These are phyloP conservation scores for Fusarium nisikadoi DNA, from an alignment of 2,329 filamentous ascomycete species.

Conservation along the genomic window DNA sequence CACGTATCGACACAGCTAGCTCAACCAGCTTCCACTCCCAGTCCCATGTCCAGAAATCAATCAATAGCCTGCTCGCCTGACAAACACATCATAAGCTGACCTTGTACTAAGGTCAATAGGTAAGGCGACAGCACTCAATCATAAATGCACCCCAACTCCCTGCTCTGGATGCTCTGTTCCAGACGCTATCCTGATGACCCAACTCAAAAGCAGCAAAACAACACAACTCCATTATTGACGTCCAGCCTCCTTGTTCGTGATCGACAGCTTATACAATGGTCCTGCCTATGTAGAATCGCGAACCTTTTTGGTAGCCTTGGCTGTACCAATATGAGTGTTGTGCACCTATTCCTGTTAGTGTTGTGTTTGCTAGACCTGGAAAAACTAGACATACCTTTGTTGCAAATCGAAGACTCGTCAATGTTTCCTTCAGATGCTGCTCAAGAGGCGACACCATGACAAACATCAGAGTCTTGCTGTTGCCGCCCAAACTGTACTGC, in stretches of 20 bases:
- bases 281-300: conserved; percentile 48
- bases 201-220: conserved; percentile 9
- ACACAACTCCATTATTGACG: conserved; percentile 8
- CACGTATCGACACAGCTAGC: conserved; percentile 13
- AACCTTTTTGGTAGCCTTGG: conserved; percentile 77
- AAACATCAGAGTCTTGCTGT: conserved; percentile 98
- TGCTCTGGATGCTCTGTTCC: conserved; percentile 13
- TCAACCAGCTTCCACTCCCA: conserved; percentile 5
- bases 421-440: conserved; percentile 88
- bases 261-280: background rate
- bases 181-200: conserved; percentile 27
- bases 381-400: conserved; percentile 74
- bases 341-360: conserved; percentile 65
- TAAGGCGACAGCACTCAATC: conserved; percentile 36
- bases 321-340: conserved; percentile 92
- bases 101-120: background rate
- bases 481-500: conserved; percentile 93
- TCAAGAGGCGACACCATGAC: conserved; percentile 96
- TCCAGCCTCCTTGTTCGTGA: background rate
- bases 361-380: background rate
- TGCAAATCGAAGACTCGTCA: conserved; percentile 95
- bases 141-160: conserved; percentile 40
- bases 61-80: conserved; percentile 29
- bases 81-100: conserved; percentile 36
- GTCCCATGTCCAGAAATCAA: conserved; percentile 38